Conservation (phyloP, 129 eudicot species). For the Tagetes erecta region DNA sequence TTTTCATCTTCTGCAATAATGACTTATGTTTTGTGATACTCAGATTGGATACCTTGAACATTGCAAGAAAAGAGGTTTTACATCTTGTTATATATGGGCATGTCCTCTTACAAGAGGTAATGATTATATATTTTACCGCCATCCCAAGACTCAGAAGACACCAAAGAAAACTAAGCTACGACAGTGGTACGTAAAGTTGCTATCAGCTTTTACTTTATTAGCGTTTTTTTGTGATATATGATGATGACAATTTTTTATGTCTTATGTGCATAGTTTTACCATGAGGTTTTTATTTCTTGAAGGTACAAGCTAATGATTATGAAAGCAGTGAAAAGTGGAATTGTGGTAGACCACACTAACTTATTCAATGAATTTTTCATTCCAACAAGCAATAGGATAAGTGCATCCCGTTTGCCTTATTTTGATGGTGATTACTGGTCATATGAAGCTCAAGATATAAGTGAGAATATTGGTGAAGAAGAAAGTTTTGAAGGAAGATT, state of each 20-base stretch:
- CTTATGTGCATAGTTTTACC: background rate
- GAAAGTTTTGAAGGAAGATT: constrained; percentile 38
- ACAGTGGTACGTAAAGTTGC: constrained; percentile 45
- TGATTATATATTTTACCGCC: constrained; percentile 75
- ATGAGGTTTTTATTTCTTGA: constrained; percentile 8
- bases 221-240: background rate
- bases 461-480: constrained; percentile 39
- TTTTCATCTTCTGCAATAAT: constrained; percentile 3
- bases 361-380: constrained; percentile 59
- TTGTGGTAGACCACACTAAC: constrained; percentile 57
- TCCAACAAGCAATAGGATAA: constrained; percentile 50
- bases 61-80: constrained; percentile 77
- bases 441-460: constrained; percentile 45
- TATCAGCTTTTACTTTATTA: background rate
- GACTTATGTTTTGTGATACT: background rate
- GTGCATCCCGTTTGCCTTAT: constrained; percentile 75
- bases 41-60: constrained; percentile 89
- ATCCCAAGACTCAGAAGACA: constrained; percentile 69
- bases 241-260: background rate
- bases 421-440: constrained; percentile 85
- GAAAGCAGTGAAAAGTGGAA: constrained; percentile 52
- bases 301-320: constrained; percentile 75
- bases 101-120: constrained; percentile 77
- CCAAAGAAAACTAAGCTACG: constrained; percentile 65
- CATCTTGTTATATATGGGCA: constrained; percentile 82